Conservation (phyloP, 1,284 basidiomycete genomes). For the Marasmius fiardii region DNA sequence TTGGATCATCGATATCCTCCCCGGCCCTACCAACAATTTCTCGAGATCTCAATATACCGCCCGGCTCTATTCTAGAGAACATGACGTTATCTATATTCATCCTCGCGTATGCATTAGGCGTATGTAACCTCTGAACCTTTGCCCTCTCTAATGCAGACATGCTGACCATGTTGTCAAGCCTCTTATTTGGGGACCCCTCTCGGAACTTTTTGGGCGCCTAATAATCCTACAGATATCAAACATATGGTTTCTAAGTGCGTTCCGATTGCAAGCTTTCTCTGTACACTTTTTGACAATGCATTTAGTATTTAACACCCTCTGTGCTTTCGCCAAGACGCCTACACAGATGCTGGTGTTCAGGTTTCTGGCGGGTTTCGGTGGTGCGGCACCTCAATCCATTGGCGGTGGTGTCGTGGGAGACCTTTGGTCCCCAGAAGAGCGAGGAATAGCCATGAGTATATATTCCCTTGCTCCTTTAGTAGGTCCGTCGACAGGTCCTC, state of each 20-base stretch:
- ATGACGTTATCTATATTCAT: slow-evolving; percentile 36
- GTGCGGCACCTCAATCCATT: slow-evolving; percentile 27
- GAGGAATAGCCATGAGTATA: slow-evolving; percentile 28
- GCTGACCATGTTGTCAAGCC: slow-evolving; percentile 17
- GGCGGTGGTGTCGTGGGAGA: slow-evolving; percentile 29
- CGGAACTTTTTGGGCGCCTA: slow-evolving; percentile 26
- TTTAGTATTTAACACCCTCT: slow-evolving; percentile 27
- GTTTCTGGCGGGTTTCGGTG: slow-evolving; percentile 30
- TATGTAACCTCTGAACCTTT: slow-evolving; percentile 11
- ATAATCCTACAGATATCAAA: slow-evolving; percentile 28
- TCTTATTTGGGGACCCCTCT: slow-evolving; percentile 28
- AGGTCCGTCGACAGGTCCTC: slow-evolving; percentile 20
- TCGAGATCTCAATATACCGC: slow-evolving; percentile 20
- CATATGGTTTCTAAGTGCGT: slow-evolving; percentile 28
- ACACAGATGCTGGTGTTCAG: slow-evolving; percentile 29
- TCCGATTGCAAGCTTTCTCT: not conserved
- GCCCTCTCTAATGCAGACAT: not conserved
- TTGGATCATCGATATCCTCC: slow-evolving; percentile 26
- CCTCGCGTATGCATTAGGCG: slow-evolving; percentile 32
- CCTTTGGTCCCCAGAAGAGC: slow-evolving; percentile 30
- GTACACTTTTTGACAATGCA: not conserved
- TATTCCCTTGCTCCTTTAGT: slow-evolving; percentile 30
- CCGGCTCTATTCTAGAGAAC: slow-evolving; percentile 30
- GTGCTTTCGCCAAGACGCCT: slow-evolving; percentile 26
- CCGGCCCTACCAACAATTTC: slow-evolving; percentile 26